Conservation (phyloP, 495 filamentous ascomycete species). For the Aspergillus bridgeri region DNA sequence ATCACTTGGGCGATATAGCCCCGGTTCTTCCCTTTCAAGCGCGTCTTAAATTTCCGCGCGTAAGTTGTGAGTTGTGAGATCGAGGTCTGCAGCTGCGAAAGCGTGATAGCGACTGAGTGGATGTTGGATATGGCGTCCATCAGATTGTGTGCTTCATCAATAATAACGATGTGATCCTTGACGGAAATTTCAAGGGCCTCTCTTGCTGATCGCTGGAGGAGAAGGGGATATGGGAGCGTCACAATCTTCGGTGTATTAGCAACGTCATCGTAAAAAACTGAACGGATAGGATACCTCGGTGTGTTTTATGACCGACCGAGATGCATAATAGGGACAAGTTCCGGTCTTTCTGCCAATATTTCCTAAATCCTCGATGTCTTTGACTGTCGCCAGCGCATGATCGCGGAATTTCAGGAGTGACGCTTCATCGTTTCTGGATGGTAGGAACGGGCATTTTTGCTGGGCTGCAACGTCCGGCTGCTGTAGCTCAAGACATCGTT, state of each 20-base stretch:
- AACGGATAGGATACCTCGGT: constrained; percentile 56
- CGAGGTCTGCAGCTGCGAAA: constrained; percentile 67
- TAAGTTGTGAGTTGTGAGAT: constrained; percentile 75
- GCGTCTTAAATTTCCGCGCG: constrained; percentile 80
- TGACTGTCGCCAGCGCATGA: constrained; percentile 74
- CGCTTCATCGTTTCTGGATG: constrained; percentile 68
- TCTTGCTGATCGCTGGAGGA: constrained; percentile 84
- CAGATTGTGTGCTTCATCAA: constrained; percentile 97
- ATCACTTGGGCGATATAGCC: constrained; percentile 87
- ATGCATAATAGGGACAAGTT: constrained; percentile 95
- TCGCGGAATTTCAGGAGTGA: constrained; percentile 82
- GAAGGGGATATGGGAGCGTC: constrained; percentile 86
- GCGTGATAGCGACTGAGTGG: constrained; percentile 72
- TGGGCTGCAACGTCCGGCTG: constrained; percentile 64
- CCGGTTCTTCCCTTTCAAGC: constrained; percentile 86
- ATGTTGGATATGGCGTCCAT: constrained; percentile 92
- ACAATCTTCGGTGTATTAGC: constrained; percentile 62
- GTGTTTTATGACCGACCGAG: constrained; percentile 72
- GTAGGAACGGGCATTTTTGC: constrained; percentile 74
- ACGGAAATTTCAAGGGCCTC: constrained; percentile 84
- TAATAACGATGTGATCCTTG: constrained; percentile 83
- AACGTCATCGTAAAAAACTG: not conserved
- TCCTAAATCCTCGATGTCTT: constrained; percentile 91
- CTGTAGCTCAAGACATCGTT: constrained; percentile 89
- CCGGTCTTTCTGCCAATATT: constrained; percentile 71